These are phyloP conservation scores for Mimosa bimucronata DNA, from an alignment of 306 rosid species.

Conservation along the genomic window DNA sequence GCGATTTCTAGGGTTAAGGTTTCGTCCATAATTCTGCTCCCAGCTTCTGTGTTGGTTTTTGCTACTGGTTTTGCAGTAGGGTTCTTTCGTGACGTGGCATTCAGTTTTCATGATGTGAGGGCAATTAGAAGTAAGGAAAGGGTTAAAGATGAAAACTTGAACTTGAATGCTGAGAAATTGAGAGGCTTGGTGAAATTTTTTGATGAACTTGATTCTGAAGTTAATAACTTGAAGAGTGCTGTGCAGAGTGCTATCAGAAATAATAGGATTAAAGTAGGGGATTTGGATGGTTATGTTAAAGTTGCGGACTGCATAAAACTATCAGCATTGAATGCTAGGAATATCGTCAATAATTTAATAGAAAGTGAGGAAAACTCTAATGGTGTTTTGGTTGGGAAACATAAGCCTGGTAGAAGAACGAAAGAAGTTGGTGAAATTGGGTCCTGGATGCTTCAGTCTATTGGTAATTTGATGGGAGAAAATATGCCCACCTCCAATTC, in stretches of 20 bases:
- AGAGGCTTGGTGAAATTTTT: slow-evolving; percentile 56
- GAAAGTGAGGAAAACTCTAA: slow-evolving; percentile 52
- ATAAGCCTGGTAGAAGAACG: slow-evolving; percentile 55
- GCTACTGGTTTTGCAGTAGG: slow-evolving; percentile 75
- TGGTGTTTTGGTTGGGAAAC: slow-evolving; percentile 52
- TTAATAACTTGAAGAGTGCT: slow-evolving; percentile 56
- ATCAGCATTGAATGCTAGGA: slow-evolving; percentile 55
- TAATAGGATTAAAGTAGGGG: slow-evolving; percentile 59
- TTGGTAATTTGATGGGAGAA: slow-evolving; percentile 67
- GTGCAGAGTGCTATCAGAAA: slow-evolving; percentile 59
- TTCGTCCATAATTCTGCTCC: slow-evolving; percentile 74
- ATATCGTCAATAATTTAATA: slow-evolving; percentile 44
- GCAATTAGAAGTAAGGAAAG: slow-evolving; percentile 54
- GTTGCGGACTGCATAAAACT: slow-evolving; percentile 50
- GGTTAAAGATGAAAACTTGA: slow-evolving; percentile 55
- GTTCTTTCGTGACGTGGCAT: slow-evolving; percentile 57
- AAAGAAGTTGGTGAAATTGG: slow-evolving; percentile 68
- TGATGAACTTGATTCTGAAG: slow-evolving; percentile 54
- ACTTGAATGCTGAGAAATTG: slow-evolving; percentile 54
- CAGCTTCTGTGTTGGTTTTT: slow-evolving; percentile 74
- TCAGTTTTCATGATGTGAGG: slow-evolving; percentile 48
- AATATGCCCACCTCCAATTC: slow-evolving; percentile 50
- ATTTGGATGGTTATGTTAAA: slow-evolving; percentile 63
- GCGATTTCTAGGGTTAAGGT: slow-evolving; percentile 86
- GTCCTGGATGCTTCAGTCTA: slow-evolving; percentile 57